Evolutionary conservation across 768 basidiomycete species (phyloP).

Genomic region (Trametes cingulata): DNA sequence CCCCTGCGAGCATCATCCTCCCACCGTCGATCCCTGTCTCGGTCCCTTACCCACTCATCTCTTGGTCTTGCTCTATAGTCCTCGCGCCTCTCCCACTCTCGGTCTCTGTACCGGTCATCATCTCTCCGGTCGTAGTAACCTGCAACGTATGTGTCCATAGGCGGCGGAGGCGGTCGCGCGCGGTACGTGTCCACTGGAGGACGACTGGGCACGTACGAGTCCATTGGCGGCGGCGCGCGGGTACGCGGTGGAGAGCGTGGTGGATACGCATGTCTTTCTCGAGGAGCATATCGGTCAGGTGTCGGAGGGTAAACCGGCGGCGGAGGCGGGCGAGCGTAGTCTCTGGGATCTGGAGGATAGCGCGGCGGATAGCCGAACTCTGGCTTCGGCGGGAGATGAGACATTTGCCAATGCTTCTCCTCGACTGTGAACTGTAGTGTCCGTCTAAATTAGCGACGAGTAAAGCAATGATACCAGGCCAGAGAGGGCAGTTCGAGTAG

Average conservation of each 20-base stretch:
- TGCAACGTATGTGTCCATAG: constrained; percentile 18
- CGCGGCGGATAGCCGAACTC: constrained; percentile 32
- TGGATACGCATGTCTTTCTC: constrained; percentile 24
- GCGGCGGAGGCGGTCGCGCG: constrained; percentile 14
- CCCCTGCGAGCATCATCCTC: constrained; percentile 10
- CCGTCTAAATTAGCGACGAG: background rate
- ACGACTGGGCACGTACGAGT: constrained; percentile 26
- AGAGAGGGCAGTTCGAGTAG: no score
- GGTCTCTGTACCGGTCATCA: constrained; percentile 22
- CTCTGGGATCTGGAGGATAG: constrained; percentile 27
- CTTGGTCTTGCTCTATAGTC: constrained; percentile 16
- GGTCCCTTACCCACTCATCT: constrained; percentile 11
- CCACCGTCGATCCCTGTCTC: constrained; percentile 7
- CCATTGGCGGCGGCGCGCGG: constrained; percentile 18
- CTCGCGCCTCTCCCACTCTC: constrained; percentile 25
- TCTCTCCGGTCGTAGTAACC: constrained; percentile 25
- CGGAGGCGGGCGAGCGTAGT: constrained; percentile 24
- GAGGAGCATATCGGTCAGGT: constrained; percentile 14
- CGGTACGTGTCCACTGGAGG: constrained; percentile 14
- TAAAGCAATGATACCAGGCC: no score
- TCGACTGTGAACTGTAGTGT: no score
- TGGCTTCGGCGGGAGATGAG: constrained; percentile 35
- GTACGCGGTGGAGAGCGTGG: constrained; percentile 26
- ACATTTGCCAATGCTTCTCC: constrained; percentile 18
- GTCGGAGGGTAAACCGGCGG: constrained; percentile 13